These are phyloP conservation scores for Flaveria brownii DNA, from an alignment of 129 eudicot genomes.

Conservation along the genomic window DNA sequence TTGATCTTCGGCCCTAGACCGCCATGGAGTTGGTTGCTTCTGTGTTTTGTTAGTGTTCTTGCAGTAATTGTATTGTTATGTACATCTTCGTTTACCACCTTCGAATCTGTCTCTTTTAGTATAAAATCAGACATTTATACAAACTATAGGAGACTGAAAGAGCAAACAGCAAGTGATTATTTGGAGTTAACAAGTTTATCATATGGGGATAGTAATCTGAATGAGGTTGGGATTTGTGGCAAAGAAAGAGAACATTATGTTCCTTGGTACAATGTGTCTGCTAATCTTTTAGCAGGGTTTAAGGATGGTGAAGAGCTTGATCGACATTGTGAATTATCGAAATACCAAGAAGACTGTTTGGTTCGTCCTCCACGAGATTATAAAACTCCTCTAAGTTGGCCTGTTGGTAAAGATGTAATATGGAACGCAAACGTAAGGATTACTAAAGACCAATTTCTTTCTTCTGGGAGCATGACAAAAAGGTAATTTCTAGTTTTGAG, in stretches of 20 bases:
- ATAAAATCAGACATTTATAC: slow-evolving; percentile 57
- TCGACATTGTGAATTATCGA: slow-evolving; percentile 79
- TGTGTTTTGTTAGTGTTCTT: slow-evolving; percentile 55
- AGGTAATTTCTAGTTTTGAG: slow-evolving; percentile 43
- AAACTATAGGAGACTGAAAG: slow-evolving; percentile 74
- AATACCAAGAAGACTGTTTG: slow-evolving; percentile 57
- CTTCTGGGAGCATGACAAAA: slow-evolving; percentile 98
- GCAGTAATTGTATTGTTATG: slow-evolving; percentile 62
- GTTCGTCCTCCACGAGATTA: slow-evolving; percentile 95
- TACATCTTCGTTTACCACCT: slow-evolving; percentile 50
- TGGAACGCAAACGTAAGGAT: slow-evolving; percentile 96
- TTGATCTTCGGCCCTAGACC: slow-evolving; percentile 62
- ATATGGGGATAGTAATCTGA: slow-evolving; percentile 38
- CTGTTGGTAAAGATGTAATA: slow-evolving; percentile 85
- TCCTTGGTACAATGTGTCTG: slow-evolving; percentile 89
- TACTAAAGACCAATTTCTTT: slow-evolving; percentile 87
- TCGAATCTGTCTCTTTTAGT: slow-evolving; percentile 48
- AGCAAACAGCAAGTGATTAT: slow-evolving; percentile 73
- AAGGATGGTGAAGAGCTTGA: slow-evolving; percentile 90
- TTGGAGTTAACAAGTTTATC: slow-evolving; percentile 65
- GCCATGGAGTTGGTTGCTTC: slow-evolving; percentile 70
- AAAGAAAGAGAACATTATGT: slow-evolving; percentile 86
- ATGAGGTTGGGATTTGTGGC: slow-evolving; percentile 69
- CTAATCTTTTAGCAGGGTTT: slow-evolving; percentile 60
- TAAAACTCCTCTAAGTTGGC: slow-evolving; percentile 89